Conservation (phyloP, 106 monocot genomes). For the Apostasia shenzhenica region DNA sequence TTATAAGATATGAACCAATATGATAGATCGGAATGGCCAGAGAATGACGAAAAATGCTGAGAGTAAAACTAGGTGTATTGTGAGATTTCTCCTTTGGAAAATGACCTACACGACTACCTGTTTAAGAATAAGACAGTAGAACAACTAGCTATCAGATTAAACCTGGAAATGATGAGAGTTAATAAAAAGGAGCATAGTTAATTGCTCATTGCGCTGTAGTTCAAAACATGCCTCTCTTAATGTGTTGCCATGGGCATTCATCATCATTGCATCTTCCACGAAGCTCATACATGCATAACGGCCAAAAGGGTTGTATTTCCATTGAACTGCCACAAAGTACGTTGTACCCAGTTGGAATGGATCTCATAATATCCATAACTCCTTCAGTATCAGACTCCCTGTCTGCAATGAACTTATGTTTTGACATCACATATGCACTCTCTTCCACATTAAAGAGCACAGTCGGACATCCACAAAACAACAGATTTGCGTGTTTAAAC, state of each 20-base stretch:
- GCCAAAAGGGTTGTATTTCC: slow-evolving; percentile 75
- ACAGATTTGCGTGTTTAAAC: slow-evolving; percentile 21
- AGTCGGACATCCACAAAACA: slow-evolving; percentile 14
- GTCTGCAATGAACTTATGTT: neutral
- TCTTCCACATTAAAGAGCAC: neutral
- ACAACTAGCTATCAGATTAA: slow-evolving; percentile 5
- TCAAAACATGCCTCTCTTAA: slow-evolving; percentile 12
- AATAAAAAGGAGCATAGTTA: slow-evolving; percentile 15
- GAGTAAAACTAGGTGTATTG: slow-evolving; percentile 12
- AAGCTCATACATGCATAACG: slow-evolving; percentile 92
- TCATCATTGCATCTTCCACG: slow-evolving; percentile 95
- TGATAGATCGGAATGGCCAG: slow-evolving; percentile 58
- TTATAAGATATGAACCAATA: slow-evolving; percentile 64
- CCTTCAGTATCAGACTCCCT: slow-evolving; percentile 3
- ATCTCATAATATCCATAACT: slow-evolving; percentile 2
- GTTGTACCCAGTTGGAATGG: slow-evolving; percentile 2
- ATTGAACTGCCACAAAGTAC: slow-evolving; percentile 11
- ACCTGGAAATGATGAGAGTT: neutral
- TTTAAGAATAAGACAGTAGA: slow-evolving; percentile 1
- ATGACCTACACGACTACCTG: slow-evolving; percentile 24
- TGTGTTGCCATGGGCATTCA: slow-evolving; percentile 81
- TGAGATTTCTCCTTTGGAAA: slow-evolving; percentile 11
- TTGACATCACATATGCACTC: slow-evolving; percentile 5
- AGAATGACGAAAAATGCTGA: slow-evolving; percentile 8
- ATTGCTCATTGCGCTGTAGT: slow-evolving; percentile 20